These are phyloP conservation scores for Penicillium crystallinum DNA, from an alignment of 495 filamentous ascomycete species.

Conservation along the genomic window DNA sequence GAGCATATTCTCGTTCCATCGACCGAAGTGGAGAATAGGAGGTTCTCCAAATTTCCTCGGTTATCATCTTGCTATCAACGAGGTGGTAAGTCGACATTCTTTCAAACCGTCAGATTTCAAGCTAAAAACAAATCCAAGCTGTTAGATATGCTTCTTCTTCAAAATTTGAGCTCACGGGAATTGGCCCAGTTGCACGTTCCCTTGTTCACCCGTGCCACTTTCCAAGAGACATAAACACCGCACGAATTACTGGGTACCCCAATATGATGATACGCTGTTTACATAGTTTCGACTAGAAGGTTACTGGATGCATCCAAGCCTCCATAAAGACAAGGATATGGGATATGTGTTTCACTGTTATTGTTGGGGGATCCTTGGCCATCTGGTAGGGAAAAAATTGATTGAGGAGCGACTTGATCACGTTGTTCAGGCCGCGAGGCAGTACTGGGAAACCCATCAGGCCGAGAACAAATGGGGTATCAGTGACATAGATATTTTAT, in stretches of 20 bases:
- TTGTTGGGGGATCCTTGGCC: conserved; percentile 7
- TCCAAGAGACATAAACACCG: conserved; percentile 6
- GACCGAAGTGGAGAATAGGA: neutral
- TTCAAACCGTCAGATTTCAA: neutral
- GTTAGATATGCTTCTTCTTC: neutral
- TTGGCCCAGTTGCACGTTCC: neutral
- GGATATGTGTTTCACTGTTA: conserved; percentile 3
- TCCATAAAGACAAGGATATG: neutral
- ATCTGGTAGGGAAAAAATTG: conserved; percentile 3
- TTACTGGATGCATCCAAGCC: neutral
- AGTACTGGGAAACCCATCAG: conserved; percentile 1
- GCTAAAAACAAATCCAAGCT: conserved; percentile 1
- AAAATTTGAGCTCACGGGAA: conserved; percentile 1
- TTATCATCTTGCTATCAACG: conserved; percentile 7
- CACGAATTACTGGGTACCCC: neutral
- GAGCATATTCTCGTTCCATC: conserved; percentile 7
- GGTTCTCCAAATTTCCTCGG: conserved; percentile 3
- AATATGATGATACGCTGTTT: neutral
- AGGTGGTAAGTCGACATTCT: neutral
- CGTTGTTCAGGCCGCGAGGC: neutral
- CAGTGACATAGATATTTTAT: neutral
- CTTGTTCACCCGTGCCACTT: neutral
- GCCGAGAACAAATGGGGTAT: neutral
- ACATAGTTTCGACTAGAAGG: neutral
- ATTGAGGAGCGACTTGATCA: conserved; percentile 3